Percentiles rank a stretch among this genome's conserved stretches.
Evolutionary conservation across 2,329 filamentous ascomycete species (phyloP).

Genomic region (Clarireedia hainanense): DNA sequence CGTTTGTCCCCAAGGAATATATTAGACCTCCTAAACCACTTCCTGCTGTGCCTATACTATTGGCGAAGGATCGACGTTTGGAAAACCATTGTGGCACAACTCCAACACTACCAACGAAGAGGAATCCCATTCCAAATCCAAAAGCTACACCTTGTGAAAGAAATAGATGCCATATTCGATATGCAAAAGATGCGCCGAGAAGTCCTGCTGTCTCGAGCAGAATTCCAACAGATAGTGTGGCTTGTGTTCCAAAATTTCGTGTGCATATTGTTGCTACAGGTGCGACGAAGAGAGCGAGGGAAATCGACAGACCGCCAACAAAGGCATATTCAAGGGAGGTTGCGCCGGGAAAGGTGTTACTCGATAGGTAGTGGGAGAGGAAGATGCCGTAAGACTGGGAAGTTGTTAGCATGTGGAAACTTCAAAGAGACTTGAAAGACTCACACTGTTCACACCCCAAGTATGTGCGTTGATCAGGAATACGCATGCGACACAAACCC

Average conservation of each 20-base stretch:
- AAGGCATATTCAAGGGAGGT: constrained; percentile 65
- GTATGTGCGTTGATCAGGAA: constrained; percentile 39
- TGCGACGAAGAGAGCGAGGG: constrained; percentile 57
- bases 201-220: constrained; percentile 56
- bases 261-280: constrained; percentile 44
- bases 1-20: constrained; percentile 44
- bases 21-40: constrained; percentile 60
- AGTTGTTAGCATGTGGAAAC: constrained; percentile 2
- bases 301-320: constrained; percentile 64
- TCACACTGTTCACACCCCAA: constrained; percentile 34
- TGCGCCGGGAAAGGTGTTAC: constrained; percentile 53
- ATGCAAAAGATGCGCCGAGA: constrained; percentile 62
- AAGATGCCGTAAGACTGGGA: constrained; percentile 60
- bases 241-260: constrained; percentile 53
- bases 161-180: constrained; percentile 66
- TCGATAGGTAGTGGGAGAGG: constrained; percentile 65
- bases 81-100: constrained; percentile 56
- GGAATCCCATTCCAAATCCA: constrained; percentile 70
- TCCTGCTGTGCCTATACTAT: constrained; percentile 60
- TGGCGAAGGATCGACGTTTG: constrained; percentile 46
- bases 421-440: constrained; percentile 15
- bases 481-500: constrained; percentile 42
- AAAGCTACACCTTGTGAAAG: constrained; percentile 69
- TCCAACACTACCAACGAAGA: constrained; percentile 59
- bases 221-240: constrained; percentile 56